phyloP scores from a whole-genome alignment of 2,329 filamentous ascomycete genomes.

The Ophiostoma quercus region DNA sequence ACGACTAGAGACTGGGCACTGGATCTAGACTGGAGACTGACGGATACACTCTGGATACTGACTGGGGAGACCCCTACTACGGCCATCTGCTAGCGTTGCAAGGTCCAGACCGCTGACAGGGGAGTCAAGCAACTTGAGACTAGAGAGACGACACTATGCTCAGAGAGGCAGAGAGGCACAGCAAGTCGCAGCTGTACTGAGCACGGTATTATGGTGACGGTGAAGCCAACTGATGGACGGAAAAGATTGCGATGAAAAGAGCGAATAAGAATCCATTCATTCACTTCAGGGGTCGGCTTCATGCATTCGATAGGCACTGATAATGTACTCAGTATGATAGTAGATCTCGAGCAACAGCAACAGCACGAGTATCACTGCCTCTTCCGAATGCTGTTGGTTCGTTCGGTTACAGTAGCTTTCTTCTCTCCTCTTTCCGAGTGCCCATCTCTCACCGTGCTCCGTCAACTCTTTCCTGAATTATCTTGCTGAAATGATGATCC shows the following conservation, averaged over 20 bases:
- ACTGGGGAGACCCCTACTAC: conserved; percentile 7
- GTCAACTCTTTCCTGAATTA: not conserved
- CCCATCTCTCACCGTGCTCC: not conserved
- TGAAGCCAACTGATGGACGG: not conserved
- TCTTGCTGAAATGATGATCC: not conserved
- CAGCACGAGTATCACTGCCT: not conserved
- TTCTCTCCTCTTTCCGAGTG: not conserved
- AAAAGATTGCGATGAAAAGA: not conserved
- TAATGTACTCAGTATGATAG: no score
- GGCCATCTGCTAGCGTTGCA: conserved; percentile 1
- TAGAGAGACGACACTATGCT: not conserved
- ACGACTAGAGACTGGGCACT: not conserved
- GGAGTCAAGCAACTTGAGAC: not conserved
- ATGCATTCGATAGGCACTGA: not conserved
- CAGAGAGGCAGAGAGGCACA: not conserved
- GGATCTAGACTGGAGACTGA: not conserved
- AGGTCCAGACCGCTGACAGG: not conserved
- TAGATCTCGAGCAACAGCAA: not conserved
- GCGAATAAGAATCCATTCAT: not conserved
- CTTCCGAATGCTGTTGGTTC: not conserved
- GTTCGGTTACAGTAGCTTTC: not conserved
- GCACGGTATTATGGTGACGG: no score
- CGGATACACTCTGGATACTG: not conserved
- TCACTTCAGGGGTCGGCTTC: not conserved
- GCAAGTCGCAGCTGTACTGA: not conserved